A percentile compares a stretch with the other conserved stretches of the same genome.
Evolutionary conservation across 371 early-diverging fungal species (phyloP).

Genomic region (Rhizopus microsporus): DNA sequence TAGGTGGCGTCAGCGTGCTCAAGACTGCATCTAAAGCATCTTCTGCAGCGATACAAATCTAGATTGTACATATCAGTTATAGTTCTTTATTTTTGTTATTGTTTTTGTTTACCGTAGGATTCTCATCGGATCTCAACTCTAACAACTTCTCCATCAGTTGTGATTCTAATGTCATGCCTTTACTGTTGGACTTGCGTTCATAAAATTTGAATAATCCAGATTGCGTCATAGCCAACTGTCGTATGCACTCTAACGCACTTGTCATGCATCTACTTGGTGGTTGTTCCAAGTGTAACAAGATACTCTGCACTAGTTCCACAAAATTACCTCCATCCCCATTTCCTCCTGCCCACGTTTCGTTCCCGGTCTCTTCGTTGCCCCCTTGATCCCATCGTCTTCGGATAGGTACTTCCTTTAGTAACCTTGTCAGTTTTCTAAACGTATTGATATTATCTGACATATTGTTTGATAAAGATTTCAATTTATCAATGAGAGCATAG

Average conservation of each 20-base stretch:
- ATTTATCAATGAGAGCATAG: slow-evolving; percentile 39
- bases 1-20: slow-evolving; percentile 37
- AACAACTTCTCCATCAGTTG: slow-evolving; percentile 35
- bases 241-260: slow-evolving; percentile 37
- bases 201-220: slow-evolving; percentile 42
- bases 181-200: slow-evolving; percentile 36
- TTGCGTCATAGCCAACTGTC: slow-evolving; percentile 44
- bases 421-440: slow-evolving; percentile 40
- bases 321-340: slow-evolving; percentile 47
- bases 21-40: slow-evolving; percentile 50
- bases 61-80: background rate
- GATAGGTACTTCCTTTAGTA: slow-evolving; percentile 44
- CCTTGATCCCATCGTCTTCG: slow-evolving; percentile 49
- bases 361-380: slow-evolving; percentile 34
- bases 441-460: slow-evolving; percentile 16
- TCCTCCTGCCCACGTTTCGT: slow-evolving; percentile 47
- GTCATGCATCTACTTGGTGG: slow-evolving; percentile 2
- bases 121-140: slow-evolving; percentile 27
- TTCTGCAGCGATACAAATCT: slow-evolving; percentile 50
- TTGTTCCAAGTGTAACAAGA: slow-evolving; percentile 17
- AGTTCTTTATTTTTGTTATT: slow-evolving; percentile 7
- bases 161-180: slow-evolving; percentile 42
- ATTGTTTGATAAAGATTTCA: slow-evolving; percentile 12
- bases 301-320: slow-evolving; percentile 39
- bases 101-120: slow-evolving; percentile 33